Evolutionary conservation across 345 rosid species (phyloP).

Genomic region (Eutrema japonicum): DNA sequence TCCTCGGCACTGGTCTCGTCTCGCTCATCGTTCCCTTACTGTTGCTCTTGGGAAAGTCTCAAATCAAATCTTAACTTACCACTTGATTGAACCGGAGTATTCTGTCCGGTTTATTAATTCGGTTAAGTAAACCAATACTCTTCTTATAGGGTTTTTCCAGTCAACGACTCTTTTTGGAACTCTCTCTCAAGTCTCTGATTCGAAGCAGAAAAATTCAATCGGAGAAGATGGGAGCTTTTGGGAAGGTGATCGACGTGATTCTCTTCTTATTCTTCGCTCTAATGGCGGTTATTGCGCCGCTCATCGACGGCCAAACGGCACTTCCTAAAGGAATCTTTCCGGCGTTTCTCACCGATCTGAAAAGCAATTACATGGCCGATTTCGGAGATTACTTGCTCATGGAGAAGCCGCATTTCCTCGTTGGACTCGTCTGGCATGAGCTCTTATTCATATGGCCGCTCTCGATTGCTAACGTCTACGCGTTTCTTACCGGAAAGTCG

Average conservation of each 20-base stretch:
- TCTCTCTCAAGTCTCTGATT: slow-evolving; percentile 38
- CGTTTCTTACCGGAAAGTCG: slow-evolving; percentile 56
- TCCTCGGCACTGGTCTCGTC: slow-evolving; percentile 90
- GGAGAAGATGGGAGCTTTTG: slow-evolving; percentile 56
- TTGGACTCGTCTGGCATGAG: slow-evolving; percentile 71
- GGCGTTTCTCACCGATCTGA: slow-evolving; percentile 55
- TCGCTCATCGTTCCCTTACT: slow-evolving; percentile 54
- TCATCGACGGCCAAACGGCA: slow-evolving; percentile 62
- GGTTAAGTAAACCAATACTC: slow-evolving; percentile 19
- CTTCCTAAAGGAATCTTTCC: slow-evolving; percentile 61
- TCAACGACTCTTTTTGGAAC: slow-evolving; percentile 31
- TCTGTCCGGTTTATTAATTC: slow-evolving; percentile 9
- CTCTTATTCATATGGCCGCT: slow-evolving; percentile 83
- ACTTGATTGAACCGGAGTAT: slow-evolving; percentile 29
- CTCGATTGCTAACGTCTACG: slow-evolving; percentile 57
- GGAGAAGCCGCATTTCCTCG: slow-evolving; percentile 82
- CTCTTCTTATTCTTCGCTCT: slow-evolving; percentile 62
- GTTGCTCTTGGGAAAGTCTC: neutral
- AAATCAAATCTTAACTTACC: neutral
- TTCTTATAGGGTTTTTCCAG: slow-evolving; percentile 8
- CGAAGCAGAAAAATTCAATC: slow-evolving; percentile 2
- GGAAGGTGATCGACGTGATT: slow-evolving; percentile 59
- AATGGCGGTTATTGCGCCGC: slow-evolving; percentile 60
- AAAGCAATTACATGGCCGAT: slow-evolving; percentile 46
- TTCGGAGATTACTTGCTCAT: slow-evolving; percentile 64